Base-by-base conservation (phyloP, 352 stramenopile species). In the Poterioochromonas sp. region DNA sequence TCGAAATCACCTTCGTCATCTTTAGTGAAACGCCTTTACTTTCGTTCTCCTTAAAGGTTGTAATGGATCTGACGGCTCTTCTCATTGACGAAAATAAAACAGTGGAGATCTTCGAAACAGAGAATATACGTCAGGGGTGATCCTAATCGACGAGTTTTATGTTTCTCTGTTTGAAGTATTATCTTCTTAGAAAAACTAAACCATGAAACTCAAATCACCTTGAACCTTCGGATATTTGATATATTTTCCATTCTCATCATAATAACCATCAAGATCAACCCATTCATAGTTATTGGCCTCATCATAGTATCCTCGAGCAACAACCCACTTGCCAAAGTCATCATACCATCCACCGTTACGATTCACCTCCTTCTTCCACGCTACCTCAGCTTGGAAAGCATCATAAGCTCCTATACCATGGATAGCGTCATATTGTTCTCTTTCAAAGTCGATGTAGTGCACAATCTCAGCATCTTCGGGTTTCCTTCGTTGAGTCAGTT, bases 381-480 rank as follows among this genome's bases (percentile, higher is more conserved):
- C 34, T 8, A 44, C 20, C 34, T 44, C 34, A 3, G 32, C 32
- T 29, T 29, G 11, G 32, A 43, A 43, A 29, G 32, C 15, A 29
- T 71, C 62, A 47, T 71, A 71, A 26, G 62, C 62, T 41, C 62
- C 62, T 47, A 43, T 29, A 26, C 62, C 62, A 47, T 71, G 62
- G 1, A 47, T 29, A 41, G 62, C 62, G 32, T 71, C 62, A 47
- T 71, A 71, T 29, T 41, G 12, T 41, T 29, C 8, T 26, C 62
- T 11, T 47, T 26, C 62, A 41, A 32, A 5, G 11, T 71, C 62
- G 1, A 29, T 26, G 32, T 71, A 71, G 20, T 41, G 5, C 54
- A 11, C n/a, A 5, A 43, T 29, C 15, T 40, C 32, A 47, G 34
- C 62, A 47, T 71, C 62, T 22, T 41, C 18, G 2, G 62, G 62